A percentile compares a stretch with the other conserved stretches of the same genome.
Evolutionary conservation across 2,329 filamentous ascomycete species (phyloP).

Genomic region (Ilyonectria sp.): DNA sequence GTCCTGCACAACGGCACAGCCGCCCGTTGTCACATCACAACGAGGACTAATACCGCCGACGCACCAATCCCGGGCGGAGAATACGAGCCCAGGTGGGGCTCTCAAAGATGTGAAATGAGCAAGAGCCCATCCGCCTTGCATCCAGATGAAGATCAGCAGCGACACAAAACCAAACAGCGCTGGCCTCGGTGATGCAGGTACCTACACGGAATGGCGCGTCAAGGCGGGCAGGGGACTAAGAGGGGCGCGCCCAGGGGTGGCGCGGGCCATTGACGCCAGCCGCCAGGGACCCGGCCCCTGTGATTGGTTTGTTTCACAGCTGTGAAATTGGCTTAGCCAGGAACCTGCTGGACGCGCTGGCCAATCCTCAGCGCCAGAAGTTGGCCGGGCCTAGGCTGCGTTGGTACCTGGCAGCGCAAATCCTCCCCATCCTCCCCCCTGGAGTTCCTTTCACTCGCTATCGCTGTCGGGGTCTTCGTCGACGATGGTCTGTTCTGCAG

Average conservation of each 20-base stretch:
- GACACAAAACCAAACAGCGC: slow-evolving; percentile 25
- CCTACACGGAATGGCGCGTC: slow-evolving; percentile 27
- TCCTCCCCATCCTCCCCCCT: no score
- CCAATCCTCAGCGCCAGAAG: slow-evolving; percentile 33
- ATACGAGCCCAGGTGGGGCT: neutral
- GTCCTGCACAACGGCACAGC: neutral
- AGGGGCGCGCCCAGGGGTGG: slow-evolving; percentile 17
- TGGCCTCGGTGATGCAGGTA: slow-evolving; percentile 23
- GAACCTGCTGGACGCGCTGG: slow-evolving; percentile 38
- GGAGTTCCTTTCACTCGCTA: neutral
- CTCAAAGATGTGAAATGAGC: slow-evolving; percentile 16
- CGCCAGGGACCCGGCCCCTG: slow-evolving; percentile 42
- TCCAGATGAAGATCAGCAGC: slow-evolving; percentile 48
- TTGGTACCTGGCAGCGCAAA: slow-evolving; percentile 2
- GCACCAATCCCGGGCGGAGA: slow-evolving; percentile 3
- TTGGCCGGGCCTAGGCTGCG: neutral
- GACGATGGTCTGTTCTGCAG: neutral
- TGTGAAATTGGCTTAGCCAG: slow-evolving; percentile 45
- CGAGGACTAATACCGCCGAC: neutral
- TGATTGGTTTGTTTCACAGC: slow-evolving; percentile 40
- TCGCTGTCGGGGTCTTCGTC: neutral
- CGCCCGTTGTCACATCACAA: neutral
- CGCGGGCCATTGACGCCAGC: slow-evolving; percentile 36
- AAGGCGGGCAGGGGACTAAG: slow-evolving; percentile 1
- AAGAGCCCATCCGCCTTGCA: neutral